These are phyloP conservation scores for Kluyveromyces sp. DNA, from an alignment of 1,139 yeast genomes.

Conservation along the genomic window DNA sequence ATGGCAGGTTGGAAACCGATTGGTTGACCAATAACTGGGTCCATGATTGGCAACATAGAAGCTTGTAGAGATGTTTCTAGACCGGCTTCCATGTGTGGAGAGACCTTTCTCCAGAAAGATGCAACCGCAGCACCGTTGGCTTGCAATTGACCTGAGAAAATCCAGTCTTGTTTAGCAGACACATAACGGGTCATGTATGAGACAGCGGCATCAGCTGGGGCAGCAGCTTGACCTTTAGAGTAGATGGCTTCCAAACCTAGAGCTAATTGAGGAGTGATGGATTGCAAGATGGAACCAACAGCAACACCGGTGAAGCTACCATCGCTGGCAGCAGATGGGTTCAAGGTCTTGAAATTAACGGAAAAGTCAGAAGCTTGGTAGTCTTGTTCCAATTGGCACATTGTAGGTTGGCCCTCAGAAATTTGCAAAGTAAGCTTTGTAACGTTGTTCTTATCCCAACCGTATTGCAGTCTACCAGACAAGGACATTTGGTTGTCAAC, in stretches of 20 bases:
- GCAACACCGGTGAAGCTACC: constrained; percentile 81
- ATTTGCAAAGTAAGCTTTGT: constrained; percentile 86
- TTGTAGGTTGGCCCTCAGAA: constrained; percentile 83
- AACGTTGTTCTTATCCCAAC: constrained; percentile 75
- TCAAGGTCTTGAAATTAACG: constrained; percentile 79
- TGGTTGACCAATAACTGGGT: constrained; percentile 75
- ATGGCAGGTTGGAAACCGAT: constrained; percentile 73
- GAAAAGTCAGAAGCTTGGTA: constrained; percentile 85
- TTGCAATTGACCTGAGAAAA: constrained; percentile 88
- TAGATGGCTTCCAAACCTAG: constrained; percentile 91
- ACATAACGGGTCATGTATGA: constrained; percentile 89
- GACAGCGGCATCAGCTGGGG: constrained; percentile 89
- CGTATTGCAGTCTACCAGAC: constrained; percentile 85
- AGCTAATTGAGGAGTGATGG: constrained; percentile 74
- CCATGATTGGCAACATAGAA: constrained; percentile 69
- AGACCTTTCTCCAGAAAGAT: constrained; percentile 89
- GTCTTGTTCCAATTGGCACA: constrained; percentile 96
- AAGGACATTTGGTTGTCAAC: constrained; percentile 79
- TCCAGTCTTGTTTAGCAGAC: constrained; percentile 65
- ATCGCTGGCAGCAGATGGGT: constrained; percentile 66
- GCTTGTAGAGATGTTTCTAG: constrained; percentile 84
- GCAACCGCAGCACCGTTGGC: constrained; percentile 88
- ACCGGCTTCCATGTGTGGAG: constrained; percentile 94
- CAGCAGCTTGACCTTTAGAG: constrained; percentile 63
- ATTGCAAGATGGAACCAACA: constrained; percentile 85